Base-by-base conservation (phyloP, 352 stramenopile genomes). In the Pythium grandisporangium region DNA sequence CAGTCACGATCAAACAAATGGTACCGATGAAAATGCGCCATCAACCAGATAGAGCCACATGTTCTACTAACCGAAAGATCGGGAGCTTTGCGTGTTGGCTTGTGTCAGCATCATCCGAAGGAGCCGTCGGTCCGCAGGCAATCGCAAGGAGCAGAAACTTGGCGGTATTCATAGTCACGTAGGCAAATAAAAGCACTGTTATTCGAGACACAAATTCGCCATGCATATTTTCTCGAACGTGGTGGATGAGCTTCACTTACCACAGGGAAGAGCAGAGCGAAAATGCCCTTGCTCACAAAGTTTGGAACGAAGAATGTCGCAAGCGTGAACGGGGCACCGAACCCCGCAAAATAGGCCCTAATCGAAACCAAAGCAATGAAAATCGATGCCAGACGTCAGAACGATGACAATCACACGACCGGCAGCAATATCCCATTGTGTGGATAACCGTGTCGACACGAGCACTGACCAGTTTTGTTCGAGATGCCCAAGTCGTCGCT, bases 241-340 rank as follows among this genome's bases (percentile, higher is more conserved):
- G 27, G 14, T 32, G 23, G 26, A 19, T 30, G 7, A 39, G 22
- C 2, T 6, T n/a, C n/a, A 55, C 13, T 51, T 55, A 93, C 80
- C 48, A 92, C 67, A 14, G 81, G 81, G 42, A 94, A 94, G 8
- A 94, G 65, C 42, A 94, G 51, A 5, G 81, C 81, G 30, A 92
- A 94, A 37, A 92, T 88, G 52, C 81, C 81, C 58, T 91, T 92
- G 72, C 76, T 91, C 40, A 94, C 76, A 57, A 94, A 94, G 46
- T 94, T 94, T 3, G 78, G 78, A 14, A 89, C 76, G 43, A 94
- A 94, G 50, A 92, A 94, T 6, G 81, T 94, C 20, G 81, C 81
- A 23, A 94, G 54, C 16, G 81, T 94, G 35, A 92, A 94, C 7
- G 81, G 81, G 40, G 74, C 84, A 5, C 81, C 81, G 52, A 94